Conservation (phyloP, 805 yeast species). For the Lipomyces spencermartinsiae region DNA sequence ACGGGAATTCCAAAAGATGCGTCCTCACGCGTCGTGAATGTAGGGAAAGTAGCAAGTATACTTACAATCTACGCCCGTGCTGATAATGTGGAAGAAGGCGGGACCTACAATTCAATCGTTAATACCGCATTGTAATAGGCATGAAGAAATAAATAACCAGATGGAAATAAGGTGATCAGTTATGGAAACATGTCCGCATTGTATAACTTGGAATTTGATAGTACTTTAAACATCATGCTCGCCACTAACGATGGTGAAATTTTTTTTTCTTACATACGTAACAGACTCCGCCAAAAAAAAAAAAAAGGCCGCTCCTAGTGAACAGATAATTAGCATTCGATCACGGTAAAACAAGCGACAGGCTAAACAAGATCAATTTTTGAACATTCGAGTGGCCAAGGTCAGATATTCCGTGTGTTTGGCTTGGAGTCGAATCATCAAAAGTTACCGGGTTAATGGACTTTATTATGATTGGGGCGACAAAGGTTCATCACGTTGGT, state of each 20-base stretch:
- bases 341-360: too few species aligned
- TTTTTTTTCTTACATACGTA: neutral
- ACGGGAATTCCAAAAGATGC: neutral
- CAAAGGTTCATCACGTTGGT: slow-evolving; percentile 35
- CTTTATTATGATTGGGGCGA: slow-evolving; percentile 41
- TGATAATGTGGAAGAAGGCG: neutral
- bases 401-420: slow-evolving; percentile 35
- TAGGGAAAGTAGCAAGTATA: neutral
- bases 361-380: neutral
- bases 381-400: neutral
- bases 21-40: neutral
- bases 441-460: slow-evolving; percentile 29
- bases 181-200: slow-evolving; percentile 14
- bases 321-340: neutral
- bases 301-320: too few species aligned
- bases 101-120: too few species aligned
- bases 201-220: slow-evolving; percentile 30
- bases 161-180: neutral
- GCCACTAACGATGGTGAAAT: neutral
- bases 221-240: slow-evolving; percentile 21
- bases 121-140: neutral
- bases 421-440: slow-evolving; percentile 41
- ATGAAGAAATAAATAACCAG: neutral
- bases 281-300: neutral
- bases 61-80: neutral